Conservation (phyloP, 129 eudicot species). For the Oenanthe sinensis region DNA sequence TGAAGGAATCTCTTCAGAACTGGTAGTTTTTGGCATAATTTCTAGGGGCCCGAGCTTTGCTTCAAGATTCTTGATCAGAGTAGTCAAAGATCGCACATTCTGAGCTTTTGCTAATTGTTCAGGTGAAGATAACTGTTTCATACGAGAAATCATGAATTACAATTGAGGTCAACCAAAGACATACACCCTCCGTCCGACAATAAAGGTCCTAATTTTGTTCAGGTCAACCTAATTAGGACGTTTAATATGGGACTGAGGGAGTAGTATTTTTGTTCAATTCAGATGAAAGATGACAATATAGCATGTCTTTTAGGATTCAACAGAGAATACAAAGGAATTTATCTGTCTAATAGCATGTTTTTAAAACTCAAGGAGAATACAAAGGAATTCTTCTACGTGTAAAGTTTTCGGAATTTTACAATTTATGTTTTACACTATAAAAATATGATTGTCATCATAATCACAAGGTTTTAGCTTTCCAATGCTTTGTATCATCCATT, state of each 20-base stretch:
- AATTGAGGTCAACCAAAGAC: background rate
- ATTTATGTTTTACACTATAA: background rate
- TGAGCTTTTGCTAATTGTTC: constrained; percentile 56
- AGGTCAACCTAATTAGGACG: no score
- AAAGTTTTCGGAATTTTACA: background rate
- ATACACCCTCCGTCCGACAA: no score
- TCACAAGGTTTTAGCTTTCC: background rate
- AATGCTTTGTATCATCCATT: no score
- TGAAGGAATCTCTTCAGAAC: constrained; percentile 9
- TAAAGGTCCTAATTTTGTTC: no score
- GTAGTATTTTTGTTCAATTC: background rate
- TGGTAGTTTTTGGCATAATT: constrained; percentile 15
- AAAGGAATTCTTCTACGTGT: background rate
- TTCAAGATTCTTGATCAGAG: constrained; percentile 53
- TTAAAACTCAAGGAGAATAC: background rate
- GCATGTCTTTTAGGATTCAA: background rate
- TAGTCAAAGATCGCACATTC: constrained; percentile 56
- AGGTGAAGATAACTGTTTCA: constrained; percentile 42
- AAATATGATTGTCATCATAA: background rate
- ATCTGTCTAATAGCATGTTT: background rate
- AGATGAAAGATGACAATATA: background rate
- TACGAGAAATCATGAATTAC: constrained; percentile 11
- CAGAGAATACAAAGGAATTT: background rate
- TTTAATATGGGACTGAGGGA: no score
- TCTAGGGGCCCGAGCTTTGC: constrained; percentile 59